A percentile compares a stretch with the other conserved stretches of the same genome.
These are phyloP conservation scores for Penicillium sp. DNA, from an alignment of 2,329 filamentous ascomycete species.

Conservation along the genomic window DNA sequence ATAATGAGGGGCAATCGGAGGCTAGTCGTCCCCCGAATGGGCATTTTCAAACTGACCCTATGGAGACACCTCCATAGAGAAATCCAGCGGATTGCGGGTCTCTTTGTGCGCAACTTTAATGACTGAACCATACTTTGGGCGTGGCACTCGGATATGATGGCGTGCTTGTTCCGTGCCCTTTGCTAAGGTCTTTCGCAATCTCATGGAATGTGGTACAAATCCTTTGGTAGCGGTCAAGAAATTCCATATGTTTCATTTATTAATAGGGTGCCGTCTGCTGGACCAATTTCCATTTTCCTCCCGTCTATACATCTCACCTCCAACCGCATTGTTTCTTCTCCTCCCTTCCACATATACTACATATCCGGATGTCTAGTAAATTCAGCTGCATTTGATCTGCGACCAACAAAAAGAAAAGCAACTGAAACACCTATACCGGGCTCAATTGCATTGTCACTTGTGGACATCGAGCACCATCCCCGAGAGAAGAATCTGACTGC, in stretches of 20 bases:
- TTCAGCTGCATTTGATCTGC: no score
- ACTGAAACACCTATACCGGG: background rate
- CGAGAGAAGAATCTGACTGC: background rate
- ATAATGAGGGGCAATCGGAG: background rate
- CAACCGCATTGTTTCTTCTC: background rate
- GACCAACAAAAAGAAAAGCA: background rate
- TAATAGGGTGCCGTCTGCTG: background rate
- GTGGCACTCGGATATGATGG: constrained; percentile 20
- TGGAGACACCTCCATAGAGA: background rate
- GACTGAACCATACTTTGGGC: constrained; percentile 9
- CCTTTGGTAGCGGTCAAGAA: constrained; percentile 20
- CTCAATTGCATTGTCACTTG: background rate
- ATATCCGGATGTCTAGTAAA: no score
- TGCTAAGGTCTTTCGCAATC: constrained; percentile 22
- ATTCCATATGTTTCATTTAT: background rate
- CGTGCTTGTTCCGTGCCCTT: constrained; percentile 20
- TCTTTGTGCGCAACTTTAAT: background rate
- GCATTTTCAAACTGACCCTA: background rate
- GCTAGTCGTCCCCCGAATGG: background rate
- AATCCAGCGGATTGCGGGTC: background rate
- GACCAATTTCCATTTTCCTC: background rate
- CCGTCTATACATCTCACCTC: background rate
- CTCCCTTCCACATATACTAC: background rate
- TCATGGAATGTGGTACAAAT: constrained; percentile 24
- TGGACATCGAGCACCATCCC: no score